A percentile compares a stretch with the other conserved stretches of the same genome.
Evolutionary conservation across 1,284 basidiomycete genomes (phyloP).

Genomic region (Rhodotorula sp.): DNA sequence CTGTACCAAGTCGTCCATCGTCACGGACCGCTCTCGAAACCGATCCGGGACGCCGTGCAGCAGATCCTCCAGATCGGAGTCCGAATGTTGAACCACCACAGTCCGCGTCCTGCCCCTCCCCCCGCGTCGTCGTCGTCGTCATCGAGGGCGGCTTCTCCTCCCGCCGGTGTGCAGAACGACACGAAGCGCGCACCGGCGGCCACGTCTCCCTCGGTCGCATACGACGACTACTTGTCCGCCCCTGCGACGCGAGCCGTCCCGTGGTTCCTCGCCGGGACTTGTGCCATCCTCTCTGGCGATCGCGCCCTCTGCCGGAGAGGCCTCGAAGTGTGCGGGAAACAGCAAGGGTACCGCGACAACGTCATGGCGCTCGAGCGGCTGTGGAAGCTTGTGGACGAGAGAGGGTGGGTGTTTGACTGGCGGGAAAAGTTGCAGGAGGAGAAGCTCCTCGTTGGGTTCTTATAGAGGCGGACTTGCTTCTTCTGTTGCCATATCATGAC

Average conservation of each 20-base stretch:
- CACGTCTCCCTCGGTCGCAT: not conserved
- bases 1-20: constrained; percentile 34
- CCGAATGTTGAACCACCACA: constrained; percentile 17
- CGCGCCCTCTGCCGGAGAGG: constrained; percentile 27
- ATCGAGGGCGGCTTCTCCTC: not conserved
- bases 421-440: constrained; percentile 21
- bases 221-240: constrained; percentile 22
- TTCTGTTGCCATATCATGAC: not conserved
- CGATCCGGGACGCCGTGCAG: constrained; percentile 18
- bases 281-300: constrained; percentile 13
- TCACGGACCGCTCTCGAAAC: constrained; percentile 19
- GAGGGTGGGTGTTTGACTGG: constrained; percentile 37
- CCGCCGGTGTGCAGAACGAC: not conserved
- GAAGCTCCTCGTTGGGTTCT: constrained; percentile 31
- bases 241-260: constrained; percentile 29
- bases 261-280: constrained; percentile 37
- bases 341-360: constrained; percentile 26
- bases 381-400: constrained; percentile 28
- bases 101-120: not conserved
- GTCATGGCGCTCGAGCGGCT: constrained; percentile 28
- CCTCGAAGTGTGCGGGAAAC: constrained; percentile 21
- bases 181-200: not conserved
- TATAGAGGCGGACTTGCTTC: not conserved
- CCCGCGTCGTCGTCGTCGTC: not conserved
- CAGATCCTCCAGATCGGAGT: constrained; percentile 33